Evolutionary conservation across 768 basidiomycete species (phyloP), one percentile per base, ranked within the genome.

Genomic region (Agrocybe pediades): DNA sequence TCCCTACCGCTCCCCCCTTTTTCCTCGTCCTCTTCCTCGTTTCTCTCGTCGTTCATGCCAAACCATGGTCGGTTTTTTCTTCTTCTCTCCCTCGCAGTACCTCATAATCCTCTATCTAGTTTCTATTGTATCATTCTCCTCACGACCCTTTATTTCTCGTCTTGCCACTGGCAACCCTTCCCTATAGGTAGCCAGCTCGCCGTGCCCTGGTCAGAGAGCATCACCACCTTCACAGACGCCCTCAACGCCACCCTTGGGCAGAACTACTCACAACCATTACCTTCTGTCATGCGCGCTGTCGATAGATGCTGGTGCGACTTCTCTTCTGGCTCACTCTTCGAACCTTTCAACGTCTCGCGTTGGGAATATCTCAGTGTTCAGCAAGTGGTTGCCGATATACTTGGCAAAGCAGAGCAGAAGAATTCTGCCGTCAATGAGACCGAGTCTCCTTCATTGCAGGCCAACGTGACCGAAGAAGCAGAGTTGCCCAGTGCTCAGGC

Each of bases 221-320:
- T 90, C 66, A 87, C 85, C 11, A 90, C 89, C 15, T 90, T 88
- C 65, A 78, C 80, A 1, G 80, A 88, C 29, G 88, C 87, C 2
- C 68, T 91, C 51, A 79, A 77, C 44, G 71, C 79, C 36, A 76
- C 76, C 20, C 74, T 79, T 8, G 59, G 74, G 7, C 44, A 71
- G 17, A 70, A 74, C 49, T 75, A 78, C 60, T 56, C 70, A 11
- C 65, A 72, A 7, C 68, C 81, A 9, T 58, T 81, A 4, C 86
- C 87, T 0, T 68, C 77, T 1, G 77, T 82, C 42, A 83, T 93
- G 45, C 83, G 81, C 23, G 77, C 89, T 2, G 76, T 80, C 3
- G 92, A 93, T 60, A 83, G 90, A 42, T 94, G 92, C 64, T 94
- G 92, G 92, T 93, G 91, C 59, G 91, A 93, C 62, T 73, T 92